Base-by-base conservation (phyloP, 1,284 basidiomycete genomes). In the Clitocybe nebularis region DNA sequence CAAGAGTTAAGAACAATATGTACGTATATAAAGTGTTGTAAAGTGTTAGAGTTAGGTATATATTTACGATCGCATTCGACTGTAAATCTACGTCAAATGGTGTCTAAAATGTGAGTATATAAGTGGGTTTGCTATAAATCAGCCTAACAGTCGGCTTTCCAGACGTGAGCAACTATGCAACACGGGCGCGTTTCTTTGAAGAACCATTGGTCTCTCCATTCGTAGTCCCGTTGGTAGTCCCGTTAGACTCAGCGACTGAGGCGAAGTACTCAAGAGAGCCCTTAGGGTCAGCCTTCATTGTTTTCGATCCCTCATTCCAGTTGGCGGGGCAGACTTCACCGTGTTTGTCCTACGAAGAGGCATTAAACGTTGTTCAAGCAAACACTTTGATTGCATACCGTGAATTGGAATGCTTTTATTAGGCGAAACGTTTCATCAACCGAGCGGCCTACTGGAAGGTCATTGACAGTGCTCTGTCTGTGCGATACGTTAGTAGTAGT, bases 301-400 rank as follows among this genome's bases (percentile, higher is more conserved):
- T 89, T 66, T 79, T 79, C 43, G 67, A 61, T 24, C 86, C 84
- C 57, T 84, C 77, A 13, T 68, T 78, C 92, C 91, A 94, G 68
- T 89, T 89, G 19, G 82, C 84, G 16, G 91, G 91, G 75, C 91
- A 94, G 38, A 92, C 89, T 64, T 94, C 90, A 34, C 91, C 91
- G 60, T 91, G 77, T 64, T 85, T 72, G 53, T 93, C 90, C 84
- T 88, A 48, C 13, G 25, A 28, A 23, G 23, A 20, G 7, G 7
- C 3, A 28, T 30, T 25, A 26, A 16, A 36, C 6, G 32, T 36
- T 13, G 36, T 21, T 9, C 39, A 5, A 26, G 6, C 16, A 6
- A 29, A n/a, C 5, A 10, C n/a, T 23, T 14, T n/a, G 14, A n/a
- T 5, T 14, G 61, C 83, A 30, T 58, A 89, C 86, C 23, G 82